phyloP scores from a whole-genome alignment of 176 grass and related monocot species.

The Carex cristatella region DNA sequence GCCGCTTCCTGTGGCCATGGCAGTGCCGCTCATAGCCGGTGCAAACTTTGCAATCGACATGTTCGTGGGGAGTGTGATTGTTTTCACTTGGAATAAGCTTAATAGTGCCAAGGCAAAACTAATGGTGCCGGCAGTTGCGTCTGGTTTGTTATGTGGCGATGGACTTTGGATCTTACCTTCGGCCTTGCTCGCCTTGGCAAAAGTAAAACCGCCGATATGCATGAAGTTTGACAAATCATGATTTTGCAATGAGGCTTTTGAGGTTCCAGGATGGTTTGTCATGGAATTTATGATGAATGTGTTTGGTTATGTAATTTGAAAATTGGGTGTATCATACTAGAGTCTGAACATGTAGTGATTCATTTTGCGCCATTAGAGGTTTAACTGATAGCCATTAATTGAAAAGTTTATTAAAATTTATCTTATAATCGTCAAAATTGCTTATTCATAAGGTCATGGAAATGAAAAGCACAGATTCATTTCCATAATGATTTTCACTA shows the following conservation, averaged over 20 bases:
- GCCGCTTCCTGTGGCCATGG: constrained; percentile 97
- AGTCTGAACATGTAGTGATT: background rate
- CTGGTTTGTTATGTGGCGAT: constrained; percentile 85
- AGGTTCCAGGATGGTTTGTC: background rate
- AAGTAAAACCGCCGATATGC: constrained; percentile 90
- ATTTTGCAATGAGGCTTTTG: background rate
- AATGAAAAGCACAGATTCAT: background rate
- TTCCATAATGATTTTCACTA: background rate
- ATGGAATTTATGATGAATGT: background rate
- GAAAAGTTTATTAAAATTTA: background rate
- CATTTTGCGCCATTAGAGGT: background rate
- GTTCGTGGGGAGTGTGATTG: constrained; percentile 75
- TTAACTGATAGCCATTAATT: background rate
- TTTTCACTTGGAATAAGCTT: constrained; percentile 64
- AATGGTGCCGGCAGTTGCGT: constrained; percentile 73
- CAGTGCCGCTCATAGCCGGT: constrained; percentile 85
- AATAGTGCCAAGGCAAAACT: constrained; percentile 56
- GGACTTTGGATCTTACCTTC: constrained; percentile 88
- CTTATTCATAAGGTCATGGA: background rate
- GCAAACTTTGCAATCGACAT: constrained; percentile 96
- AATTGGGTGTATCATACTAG: background rate
- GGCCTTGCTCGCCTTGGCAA: constrained; percentile 73
- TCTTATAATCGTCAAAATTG: background rate
- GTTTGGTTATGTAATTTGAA: background rate
- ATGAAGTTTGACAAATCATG: constrained; percentile 63